Conservation (phyloP, 2,329 filamentous ascomycete species). For the Coniochaeta pulveracea region DNA sequence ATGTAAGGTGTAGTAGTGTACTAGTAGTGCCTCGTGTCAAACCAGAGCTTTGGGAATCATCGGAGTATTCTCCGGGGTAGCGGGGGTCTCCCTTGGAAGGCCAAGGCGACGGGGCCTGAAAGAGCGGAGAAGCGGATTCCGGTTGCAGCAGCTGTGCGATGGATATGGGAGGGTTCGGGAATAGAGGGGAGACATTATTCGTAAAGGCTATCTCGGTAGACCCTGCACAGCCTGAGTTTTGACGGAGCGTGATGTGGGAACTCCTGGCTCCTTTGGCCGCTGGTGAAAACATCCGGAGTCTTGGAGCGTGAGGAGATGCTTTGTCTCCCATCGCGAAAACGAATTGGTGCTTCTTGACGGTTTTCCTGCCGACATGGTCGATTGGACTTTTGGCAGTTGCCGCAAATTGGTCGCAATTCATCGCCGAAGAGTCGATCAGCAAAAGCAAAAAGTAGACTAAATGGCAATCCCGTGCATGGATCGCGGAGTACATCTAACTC, state of each 20-base stretch:
- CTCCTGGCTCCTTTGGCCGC: not conserved
- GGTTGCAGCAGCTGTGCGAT: slow-evolving; percentile 1
- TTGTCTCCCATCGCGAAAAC: not conserved
- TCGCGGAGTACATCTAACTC: not conserved
- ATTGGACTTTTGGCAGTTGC: slow-evolving; percentile 1
- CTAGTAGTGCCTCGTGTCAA: slow-evolving; percentile 1
- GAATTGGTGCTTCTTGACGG: not conserved
- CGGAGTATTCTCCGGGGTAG: not conserved
- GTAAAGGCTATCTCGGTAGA: not conserved
- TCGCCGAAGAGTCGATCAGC: not conserved
- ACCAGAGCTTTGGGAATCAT: not conserved
- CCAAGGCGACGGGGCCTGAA: not conserved
- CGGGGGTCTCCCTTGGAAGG: not conserved
- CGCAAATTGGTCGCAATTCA: not conserved
- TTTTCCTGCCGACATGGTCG: not conserved
- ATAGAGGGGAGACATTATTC: not conserved
- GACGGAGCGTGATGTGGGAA: not conserved
- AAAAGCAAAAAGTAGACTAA: not conserved
- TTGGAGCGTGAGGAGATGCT: not conserved
- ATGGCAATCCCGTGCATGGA: no score
- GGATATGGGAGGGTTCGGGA: slow-evolving; percentile 1
- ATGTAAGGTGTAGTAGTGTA: slow-evolving; percentile 1
- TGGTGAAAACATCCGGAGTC: not conserved
- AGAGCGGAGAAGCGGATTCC: slow-evolving; percentile 1
- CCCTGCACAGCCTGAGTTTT: not conserved